Evolutionary conservation across 2,329 filamentous ascomycete genomes (phyloP), one percentile per base, ranked within the genome.

Genomic region (Leptographium lundbergii): DNA sequence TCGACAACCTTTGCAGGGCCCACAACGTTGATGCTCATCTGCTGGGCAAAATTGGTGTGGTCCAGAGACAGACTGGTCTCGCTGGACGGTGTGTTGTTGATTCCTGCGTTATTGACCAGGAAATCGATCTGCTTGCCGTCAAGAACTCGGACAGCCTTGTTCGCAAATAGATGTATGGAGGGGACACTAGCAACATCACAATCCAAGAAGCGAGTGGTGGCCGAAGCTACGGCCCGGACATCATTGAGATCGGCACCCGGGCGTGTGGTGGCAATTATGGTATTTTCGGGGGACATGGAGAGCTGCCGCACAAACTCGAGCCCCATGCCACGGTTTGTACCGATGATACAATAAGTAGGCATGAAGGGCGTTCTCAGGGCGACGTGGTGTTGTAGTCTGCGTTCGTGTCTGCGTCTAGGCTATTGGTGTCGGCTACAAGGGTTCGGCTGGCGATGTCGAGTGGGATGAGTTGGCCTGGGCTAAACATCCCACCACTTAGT

Each of bases 1-100:
- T 77, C 69, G 0, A 76, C 70, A 7, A 72, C 69, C 59, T 75
- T 75, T 1, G 75, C 75, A 0, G 76, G 76, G 0, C 76, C 77
- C 22, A 77, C 58, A 4, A 78, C 75, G 58, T 79, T 79, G 62
- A 72, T 66, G 29, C 69, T 66, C 56, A 79, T 72, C 55, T 76
- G 72, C n/a, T 69, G 64, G 2, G 68, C 48, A 32, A 78, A 63
- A 32, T 61, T 70, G 1, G 68, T 66, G 0, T 71, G 63, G 11
- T 70, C 69, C 1, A 78, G 69, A 0, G 67, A 69, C 22, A 77
- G 64, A 25, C 69, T 70, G 19, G 67, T 74, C 56, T 77, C 70
- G 10, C 64, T 58, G 0, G 68, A 65, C 1, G 67, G 65, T 1
- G 51, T 52, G 25, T 67, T 64, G 59, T 77, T 74, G 61, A 77